Evolutionary conservation across 208 protist species (phyloP).

Genomic region (Vickermania spadyakhi): DNA sequence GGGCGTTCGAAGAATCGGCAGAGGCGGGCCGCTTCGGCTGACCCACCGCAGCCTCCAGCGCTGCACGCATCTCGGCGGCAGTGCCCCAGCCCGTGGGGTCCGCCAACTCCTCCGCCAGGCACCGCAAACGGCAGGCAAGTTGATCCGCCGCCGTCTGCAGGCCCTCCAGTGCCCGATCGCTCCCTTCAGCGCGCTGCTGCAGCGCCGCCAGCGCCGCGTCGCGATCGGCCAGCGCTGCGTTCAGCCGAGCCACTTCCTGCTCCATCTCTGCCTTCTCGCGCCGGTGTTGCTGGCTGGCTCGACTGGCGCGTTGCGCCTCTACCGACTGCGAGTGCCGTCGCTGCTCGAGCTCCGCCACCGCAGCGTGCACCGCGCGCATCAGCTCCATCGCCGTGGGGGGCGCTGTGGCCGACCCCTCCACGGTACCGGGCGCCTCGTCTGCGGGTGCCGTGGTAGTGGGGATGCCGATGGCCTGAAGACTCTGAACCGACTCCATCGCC

Average conservation of each 20-base stretch:
- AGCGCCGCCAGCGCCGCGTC: neutral
- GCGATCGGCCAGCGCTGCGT: neutral
- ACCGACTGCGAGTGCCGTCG: neutral
- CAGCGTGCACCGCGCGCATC: neutral
- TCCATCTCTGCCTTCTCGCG: neutral
- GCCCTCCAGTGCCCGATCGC: constrained; percentile 9
- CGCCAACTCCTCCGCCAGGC: neutral
- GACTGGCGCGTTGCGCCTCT: neutral
- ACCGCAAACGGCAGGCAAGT: neutral
- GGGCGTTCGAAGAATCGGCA: no score
- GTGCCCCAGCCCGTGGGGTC: constrained; percentile 8
- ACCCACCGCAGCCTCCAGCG: no score
- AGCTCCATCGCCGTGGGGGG: neutral
- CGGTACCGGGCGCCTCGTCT: no score
- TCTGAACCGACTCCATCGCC: no score
- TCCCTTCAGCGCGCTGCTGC: constrained; percentile 9
- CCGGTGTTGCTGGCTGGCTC: neutral
- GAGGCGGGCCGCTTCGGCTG: no score
- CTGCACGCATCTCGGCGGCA: constrained; percentile 13
- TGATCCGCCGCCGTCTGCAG: neutral
- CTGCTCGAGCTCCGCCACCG: neutral
- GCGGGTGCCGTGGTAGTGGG: no score
- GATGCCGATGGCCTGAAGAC: no score
- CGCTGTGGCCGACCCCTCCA: neutral
- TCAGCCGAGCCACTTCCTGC: neutral